Evolutionary conservation across 2,329 filamentous ascomycete genomes (phyloP), one percentile per base, ranked within the genome.

Genomic region (Fusarium hainanense): DNA sequence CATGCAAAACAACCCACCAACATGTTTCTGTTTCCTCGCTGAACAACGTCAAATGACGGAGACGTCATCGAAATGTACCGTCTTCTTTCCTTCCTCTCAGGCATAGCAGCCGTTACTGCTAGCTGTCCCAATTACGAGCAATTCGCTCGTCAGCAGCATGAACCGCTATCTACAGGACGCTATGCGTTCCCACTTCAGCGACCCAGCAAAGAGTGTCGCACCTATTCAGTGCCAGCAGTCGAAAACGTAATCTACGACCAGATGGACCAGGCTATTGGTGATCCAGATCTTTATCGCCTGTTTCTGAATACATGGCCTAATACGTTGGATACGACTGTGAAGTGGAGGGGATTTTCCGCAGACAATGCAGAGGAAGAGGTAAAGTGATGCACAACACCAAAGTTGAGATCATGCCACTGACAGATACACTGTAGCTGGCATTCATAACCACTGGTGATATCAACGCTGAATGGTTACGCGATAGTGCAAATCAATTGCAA

Each of bases 401-500:
- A 37, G 28, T 25, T 13, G 25, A 18, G 23, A 27, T 27, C 21
- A 16, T 23, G 11, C 14, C 20, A 10, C 56, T 71, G 20, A 70
- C 56, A 54, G 9, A 11, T 25, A 4, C n/a, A 12, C 8, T 23
- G 28, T 54, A 89, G 63, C 90, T 95, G 70, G 91, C 89, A 52
- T 95, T 94, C 76, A 88, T 94, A 64, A 92, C 94, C 34, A 97
- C 93, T 0, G 93, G 93, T 30, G 93, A 97, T 75, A 97, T 97
- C 78, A 90, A 97, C 71, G 94, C 95, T 1, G 94, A 97, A 81
- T 98, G 95, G 95, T 83, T 98, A 54, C 89, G 95, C 48, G 94
- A 98, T 79, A 97, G 92, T 55, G 89, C 90, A 47, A 93, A 94
- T 79, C 92, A 94, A 78, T 85, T 94, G 79, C 90, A 92, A 72